Base-by-base conservation (phyloP, 164 flowering plant genomes). In the Macadamia integrifolia region DNA sequence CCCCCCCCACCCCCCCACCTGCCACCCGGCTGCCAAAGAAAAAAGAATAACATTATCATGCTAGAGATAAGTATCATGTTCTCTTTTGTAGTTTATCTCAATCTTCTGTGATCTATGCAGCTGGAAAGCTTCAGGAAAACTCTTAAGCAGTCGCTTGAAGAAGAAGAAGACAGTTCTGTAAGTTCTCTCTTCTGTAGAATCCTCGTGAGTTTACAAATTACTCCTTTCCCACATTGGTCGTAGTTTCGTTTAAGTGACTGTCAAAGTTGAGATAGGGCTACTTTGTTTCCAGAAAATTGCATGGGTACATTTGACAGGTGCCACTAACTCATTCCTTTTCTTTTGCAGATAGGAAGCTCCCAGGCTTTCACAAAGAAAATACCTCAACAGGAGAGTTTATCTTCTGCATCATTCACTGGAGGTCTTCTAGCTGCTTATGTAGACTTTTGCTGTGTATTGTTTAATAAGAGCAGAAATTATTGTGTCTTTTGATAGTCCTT, bases 131-230 rank as follows among this genome's bases (percentile, higher is more conserved):
- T 93, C 78, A 86, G 81, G 53, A 91, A 85, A 84, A 89, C 95
- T 13, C 91, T 91, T 42, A 83, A 89, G 93, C 84, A 71, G 62
- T 93, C 98, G 48, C 93, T 93, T 44, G 85, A 86, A 76, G 98
- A 93, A 65, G 98, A 91, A 55, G 96, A 88, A 2, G 89, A 86
- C 0, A 75, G 57, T 61, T 68, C 89, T 52, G 96, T 87, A 69
- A 84, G 86, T 75, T 46, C 6, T 65, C 50, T 59, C 7, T 46
- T 72, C 61, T 46, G 40, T 35, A 63, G 5, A 58, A 46, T 66
- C 40, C 55, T 52, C 61, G 1, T 62, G 15, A 53, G n/a, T 44
- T 58, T 60, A 32, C 0, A 10, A 32, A 3, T 43, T 42, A 58
- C 48, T 40, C 28, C 32, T 31, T 58, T n/a, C 29, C 42, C 1